Percentiles rank a stretch among this genome's conserved stretches.
Evolutionary conservation across 2,329 filamentous ascomycete species (phyloP).

Genomic region (Neospermospora avenae): DNA sequence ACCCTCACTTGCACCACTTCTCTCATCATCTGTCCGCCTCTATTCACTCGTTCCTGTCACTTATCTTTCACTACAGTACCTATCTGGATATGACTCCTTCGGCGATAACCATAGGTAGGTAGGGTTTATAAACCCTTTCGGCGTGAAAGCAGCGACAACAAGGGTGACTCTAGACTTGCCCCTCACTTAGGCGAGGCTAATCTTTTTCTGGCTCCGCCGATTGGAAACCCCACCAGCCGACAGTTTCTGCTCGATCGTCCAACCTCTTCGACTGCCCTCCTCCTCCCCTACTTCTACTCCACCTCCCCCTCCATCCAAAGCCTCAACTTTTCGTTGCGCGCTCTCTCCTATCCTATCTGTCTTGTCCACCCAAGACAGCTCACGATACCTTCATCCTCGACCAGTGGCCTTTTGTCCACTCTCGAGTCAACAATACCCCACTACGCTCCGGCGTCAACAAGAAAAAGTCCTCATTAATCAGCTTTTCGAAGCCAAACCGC

Average conservation of each 20-base stretch:
- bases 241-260: slow-evolving; percentile 8
- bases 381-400: slow-evolving; percentile 27
- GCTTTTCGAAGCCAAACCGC: slow-evolving; percentile 62
- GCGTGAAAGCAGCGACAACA: neutral
- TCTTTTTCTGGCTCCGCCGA: neutral
- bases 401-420: slow-evolving; percentile 26
- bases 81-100: neutral
- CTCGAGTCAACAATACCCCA: slow-evolving; percentile 23
- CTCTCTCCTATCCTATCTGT: slow-evolving; percentile 24
- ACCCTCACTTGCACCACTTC: neutral
- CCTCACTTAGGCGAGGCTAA: slow-evolving; percentile 8
- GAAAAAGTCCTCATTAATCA: slow-evolving; percentile 33
- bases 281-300: slow-evolving; percentile 19
- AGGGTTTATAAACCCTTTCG: slow-evolving; percentile 5
- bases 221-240: slow-evolving; percentile 6
- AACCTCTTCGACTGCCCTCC: slow-evolving; percentile 12
- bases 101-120: neutral
- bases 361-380: slow-evolving; percentile 30
- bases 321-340: slow-evolving; percentile 28
- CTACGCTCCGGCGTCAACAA: slow-evolving; percentile 27
- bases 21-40: neutral
- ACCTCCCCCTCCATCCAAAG: slow-evolving; percentile 24
- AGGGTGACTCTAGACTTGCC: slow-evolving; percentile 2
- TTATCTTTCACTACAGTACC: neutral
- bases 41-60: neutral